These are phyloP conservation scores for Cochlearia excelsa DNA, from an alignment of 345 rosid genomes.

Conservation along the genomic window DNA sequence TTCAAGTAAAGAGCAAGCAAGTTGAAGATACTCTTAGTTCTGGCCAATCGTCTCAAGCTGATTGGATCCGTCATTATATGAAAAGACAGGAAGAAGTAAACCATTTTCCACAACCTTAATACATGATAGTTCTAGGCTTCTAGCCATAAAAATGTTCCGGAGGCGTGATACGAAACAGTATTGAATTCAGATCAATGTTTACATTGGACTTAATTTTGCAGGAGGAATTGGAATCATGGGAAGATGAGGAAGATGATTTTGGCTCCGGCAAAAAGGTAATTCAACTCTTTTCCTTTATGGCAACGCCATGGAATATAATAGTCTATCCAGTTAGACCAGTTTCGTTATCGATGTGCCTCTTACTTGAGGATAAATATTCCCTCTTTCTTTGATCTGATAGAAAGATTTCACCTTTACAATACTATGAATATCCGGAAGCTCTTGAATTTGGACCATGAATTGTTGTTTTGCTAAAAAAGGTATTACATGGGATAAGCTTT, in stretches of 20 bases:
- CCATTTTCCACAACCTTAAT: neutral
- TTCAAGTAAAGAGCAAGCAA: slow-evolving; percentile 47
- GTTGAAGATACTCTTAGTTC: slow-evolving; percentile 49
- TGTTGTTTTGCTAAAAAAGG: neutral
- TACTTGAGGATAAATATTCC: slow-evolving; percentile 5
- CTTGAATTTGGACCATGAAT: slow-evolving; percentile 7
- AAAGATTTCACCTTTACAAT: slow-evolving; percentile 4
- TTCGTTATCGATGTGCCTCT: neutral
- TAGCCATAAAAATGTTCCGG: neutral
- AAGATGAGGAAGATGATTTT: slow-evolving; percentile 46
- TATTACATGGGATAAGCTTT: slow-evolving; percentile 5
- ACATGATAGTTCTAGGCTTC: neutral
- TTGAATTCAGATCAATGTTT: neutral
- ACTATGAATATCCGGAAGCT: slow-evolving; percentile 15
- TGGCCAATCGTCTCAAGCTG: slow-evolving; percentile 71
- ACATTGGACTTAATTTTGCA: slow-evolving; percentile 29
- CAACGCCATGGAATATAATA: neutral
- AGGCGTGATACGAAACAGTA: neutral
- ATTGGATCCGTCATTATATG: slow-evolving; percentile 88
- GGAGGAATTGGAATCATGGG: slow-evolving; percentile 75
- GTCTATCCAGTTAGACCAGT: slow-evolving; percentile 10
- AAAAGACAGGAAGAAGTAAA: slow-evolving; percentile 80
- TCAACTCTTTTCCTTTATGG: slow-evolving; percentile 3
- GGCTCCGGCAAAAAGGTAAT: slow-evolving; percentile 51
- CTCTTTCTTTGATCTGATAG: neutral